Evolutionary conservation across 768 basidiomycete species (phyloP), one percentile per base, ranked within the genome.

Genomic region (Podaxis pistillaris): DNA sequence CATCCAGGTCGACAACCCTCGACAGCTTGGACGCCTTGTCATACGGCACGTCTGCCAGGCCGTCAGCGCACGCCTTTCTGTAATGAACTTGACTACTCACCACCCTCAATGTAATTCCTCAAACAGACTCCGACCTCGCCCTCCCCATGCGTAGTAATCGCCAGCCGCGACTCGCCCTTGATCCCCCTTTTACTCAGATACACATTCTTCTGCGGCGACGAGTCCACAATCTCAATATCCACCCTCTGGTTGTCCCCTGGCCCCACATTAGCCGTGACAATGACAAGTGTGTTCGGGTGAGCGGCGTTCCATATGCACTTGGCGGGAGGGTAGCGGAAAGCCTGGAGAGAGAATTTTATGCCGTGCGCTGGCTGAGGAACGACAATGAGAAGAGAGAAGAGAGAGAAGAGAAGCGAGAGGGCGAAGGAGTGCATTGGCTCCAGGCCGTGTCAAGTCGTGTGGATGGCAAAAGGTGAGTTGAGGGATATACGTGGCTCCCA

Each of bases 261-360:
- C 0, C 88, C 88, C 33, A 96, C 89, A 71, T 97, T 96, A 49
- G 96, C 95, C 0, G 96, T 98, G 67, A 97, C 94, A 68, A 99
- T 93, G 71, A 98, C 93, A 38, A 98, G 89, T 5, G 93, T 84
- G 68, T 94, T 88, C 5, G 82, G 76, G 70, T 95, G 91, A 8
- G 89, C 96, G 24, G 90, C 80, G 72, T 99, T 97, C 97, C 97
- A 99, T 61, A 98, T 89, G 76, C 96, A 98, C 76, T 94, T 95
- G 66, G 83, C 70, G 28, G 81, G 76, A 0, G 96, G 95, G 67
- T 89, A 85, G 64, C 86, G 85, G 65, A 82, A 82, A 0, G 94
- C 87, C 36, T 76, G 84, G 24, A 97, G 79, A 40, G 82, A 72
- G 74, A 98, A 97, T 76, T 98, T 98, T 77, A 99, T 91, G 55